Conservation (phyloP, 768 basidiomycete genomes). For the Serpula lacrymans region DNA sequence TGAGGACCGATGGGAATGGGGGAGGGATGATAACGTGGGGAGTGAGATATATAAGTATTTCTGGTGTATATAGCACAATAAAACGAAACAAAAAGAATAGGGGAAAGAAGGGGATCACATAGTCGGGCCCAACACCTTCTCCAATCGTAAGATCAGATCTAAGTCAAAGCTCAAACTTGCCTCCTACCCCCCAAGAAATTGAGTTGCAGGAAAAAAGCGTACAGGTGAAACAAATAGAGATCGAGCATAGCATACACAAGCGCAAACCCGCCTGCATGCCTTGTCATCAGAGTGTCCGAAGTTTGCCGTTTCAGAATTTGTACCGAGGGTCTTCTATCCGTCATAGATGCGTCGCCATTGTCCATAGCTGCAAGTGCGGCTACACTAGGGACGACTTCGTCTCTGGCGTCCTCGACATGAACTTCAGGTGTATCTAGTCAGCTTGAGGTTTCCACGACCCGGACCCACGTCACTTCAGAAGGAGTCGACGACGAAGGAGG, state of each 20-base stretch:
- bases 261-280: slow-evolving; percentile 33
- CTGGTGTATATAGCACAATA: too few relatives aligned
- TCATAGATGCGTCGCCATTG: slow-evolving; percentile 20
- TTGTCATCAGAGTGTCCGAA: slow-evolving; percentile 22
- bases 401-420: slow-evolving; percentile 13
- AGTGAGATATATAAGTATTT: too few relatives aligned
- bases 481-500: slow-evolving; percentile 26
- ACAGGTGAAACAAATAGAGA: slow-evolving; percentile 42
- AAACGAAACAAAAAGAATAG: too few relatives aligned
- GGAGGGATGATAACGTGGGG: too few relatives aligned
- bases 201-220: slow-evolving; percentile 38
- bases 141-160: too few relatives aligned
- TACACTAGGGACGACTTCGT: slow-evolving; percentile 13
- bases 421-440: slow-evolving; percentile 24
- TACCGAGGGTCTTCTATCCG: slow-evolving; percentile 15
- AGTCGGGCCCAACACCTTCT: too few relatives aligned
- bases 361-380: slow-evolving; percentile 7
- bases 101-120: too few relatives aligned
- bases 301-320: slow-evolving; percentile 17
- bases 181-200: slow-evolving; percentile 24
- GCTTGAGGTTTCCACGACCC: slow-evolving; percentile 22
- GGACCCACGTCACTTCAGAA: slow-evolving; percentile 27
- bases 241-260: slow-evolving; percentile 39
- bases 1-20: too few relatives aligned
- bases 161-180: slow-evolving; percentile 20